Base-by-base conservation (phyloP, 2,329 filamentous ascomycete genomes). In the Fusarium equiseti region DNA sequence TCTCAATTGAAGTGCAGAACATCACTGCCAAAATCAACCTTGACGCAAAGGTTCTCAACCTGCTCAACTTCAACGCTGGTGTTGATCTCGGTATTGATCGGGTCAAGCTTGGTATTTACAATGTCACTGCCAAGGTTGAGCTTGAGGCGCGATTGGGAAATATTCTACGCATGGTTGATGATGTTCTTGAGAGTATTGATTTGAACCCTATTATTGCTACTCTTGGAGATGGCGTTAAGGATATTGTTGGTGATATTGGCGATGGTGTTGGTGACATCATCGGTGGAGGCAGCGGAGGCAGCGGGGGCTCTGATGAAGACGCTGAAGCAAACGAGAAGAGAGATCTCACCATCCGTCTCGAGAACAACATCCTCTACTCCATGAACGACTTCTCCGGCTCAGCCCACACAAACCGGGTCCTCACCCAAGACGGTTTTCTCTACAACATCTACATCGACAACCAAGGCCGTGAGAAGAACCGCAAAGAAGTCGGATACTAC, bases 21-120 rank as follows among this genome's bases (percentile, higher is more conserved):
- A 67, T 67, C 15, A 67, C 63, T 5, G 64, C 63, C 11, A 67
- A 67, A n/a, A 62, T 67, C 46, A 67, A 67, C 18, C 63, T 67
- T 0, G 64, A 67, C 22, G 64, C 56, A 7, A 67, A 67, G 46
- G 63, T 67, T 22, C 63, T 67, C n/a, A 67, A 57, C 13, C 12
- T 67, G 20, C 64, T 67, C 22, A 67, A 67, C 24, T 67, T 67
- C 35, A 67, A 67, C 4, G 64, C 64, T 8, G 63, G 64, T 20
- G 64, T 67, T n/a, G 63, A 67, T 49, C 56, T 67, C 6, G 64
- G 64, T 2, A 67, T 67, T 8, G 64, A 67, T 9, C 57, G 64
- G 13, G 64, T 67, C 3, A 67, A 67, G 40, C 64, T 67, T 11
- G 64, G 64, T 9, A 67, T 67, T 15, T 67, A 67, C 13, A 67